Evolutionary conservation across 2,329 filamentous ascomycete species (phyloP), one percentile per base, ranked within the genome.

Genomic region (Exophiala oligosperma): DNA sequence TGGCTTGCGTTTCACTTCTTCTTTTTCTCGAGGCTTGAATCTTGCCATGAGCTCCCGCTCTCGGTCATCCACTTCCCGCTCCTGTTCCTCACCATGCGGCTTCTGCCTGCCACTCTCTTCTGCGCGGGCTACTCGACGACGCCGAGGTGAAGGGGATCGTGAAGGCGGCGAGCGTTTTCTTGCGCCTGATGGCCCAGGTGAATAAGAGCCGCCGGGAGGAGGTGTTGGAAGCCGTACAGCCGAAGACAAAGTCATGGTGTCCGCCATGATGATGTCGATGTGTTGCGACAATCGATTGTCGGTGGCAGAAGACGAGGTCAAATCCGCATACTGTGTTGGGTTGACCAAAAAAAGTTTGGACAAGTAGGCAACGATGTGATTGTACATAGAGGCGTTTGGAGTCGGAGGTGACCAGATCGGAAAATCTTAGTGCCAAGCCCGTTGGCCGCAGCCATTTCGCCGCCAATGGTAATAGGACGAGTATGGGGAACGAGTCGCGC

Each of bases 181-280:
- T 66, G 81, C 77, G 60, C 73, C 76, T 56, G 77, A 77, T 35
- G 74, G 73, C 46, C 77, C 74, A 59, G 79, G 74, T 64, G 77
- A 75, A 72, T 79, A 73, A 64, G 79, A 73, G 65, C 74, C 69
- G 64, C 74, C 77, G 46, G 77, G 78, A 24, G 77, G 78, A 55
- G 82, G 82, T 38, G 83, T 84, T 49, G 83, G 83, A 63, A 85
- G 77, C 64, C 83, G 81, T 62, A 85, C 82, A 49, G 83, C 83
- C 32, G 80, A 82, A 62, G 81, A 79, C 56, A 82, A 73, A 23
- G 61, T 35, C 64, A 79, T 73, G 54, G 77, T 72, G 59, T 78
- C 76, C 51, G 74, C 73, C 76, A 78, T 78, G 44, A 12, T 61
- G 24, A 17, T 38, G 14, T 35, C 23, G 35, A 43, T 29, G n/a